A percentile compares a stretch with the other conserved stretches of the same genome.
These are phyloP conservation scores for Eucalyptus cloeziana DNA, from an alignment of 345 rosid genomes.

Conservation along the genomic window DNA sequence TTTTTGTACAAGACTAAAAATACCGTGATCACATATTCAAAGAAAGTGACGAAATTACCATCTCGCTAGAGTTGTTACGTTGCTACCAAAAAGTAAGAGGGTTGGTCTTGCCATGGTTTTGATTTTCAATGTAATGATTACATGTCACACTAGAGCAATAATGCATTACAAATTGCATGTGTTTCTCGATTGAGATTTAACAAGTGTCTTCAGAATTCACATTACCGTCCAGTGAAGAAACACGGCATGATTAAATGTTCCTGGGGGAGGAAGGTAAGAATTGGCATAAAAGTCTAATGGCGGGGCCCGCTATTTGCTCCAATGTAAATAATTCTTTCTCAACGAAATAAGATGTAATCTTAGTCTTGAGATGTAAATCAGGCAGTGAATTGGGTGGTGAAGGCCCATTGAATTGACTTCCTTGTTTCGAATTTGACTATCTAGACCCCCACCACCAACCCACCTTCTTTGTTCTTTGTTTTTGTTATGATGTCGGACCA, in stretches of 20 bases:
- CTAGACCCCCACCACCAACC: neutral
- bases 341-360: neutral
- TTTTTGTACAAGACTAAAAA: neutral
- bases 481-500: neutral
- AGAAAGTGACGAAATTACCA: neutral
- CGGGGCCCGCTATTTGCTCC: neutral
- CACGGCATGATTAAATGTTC: accelerated
- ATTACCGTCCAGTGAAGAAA: neutral
- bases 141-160: neutral
- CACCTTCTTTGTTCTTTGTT: neutral
- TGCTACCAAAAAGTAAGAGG: neutral
- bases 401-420: neutral
- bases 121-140: neutral
- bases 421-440: neutral
- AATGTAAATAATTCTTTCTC: neutral
- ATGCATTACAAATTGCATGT: neutral
- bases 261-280: neutral
- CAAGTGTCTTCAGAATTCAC: neutral
- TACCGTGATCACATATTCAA: neutral
- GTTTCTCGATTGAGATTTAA: neutral
- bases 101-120: neutral
- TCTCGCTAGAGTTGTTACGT: neutral
- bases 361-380: neutral
- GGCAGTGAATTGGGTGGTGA: neutral
- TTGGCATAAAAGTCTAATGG: neutral